Base-by-base conservation (phyloP, 148 eudicot genomes). In the Fallopia convolvulus region DNA sequence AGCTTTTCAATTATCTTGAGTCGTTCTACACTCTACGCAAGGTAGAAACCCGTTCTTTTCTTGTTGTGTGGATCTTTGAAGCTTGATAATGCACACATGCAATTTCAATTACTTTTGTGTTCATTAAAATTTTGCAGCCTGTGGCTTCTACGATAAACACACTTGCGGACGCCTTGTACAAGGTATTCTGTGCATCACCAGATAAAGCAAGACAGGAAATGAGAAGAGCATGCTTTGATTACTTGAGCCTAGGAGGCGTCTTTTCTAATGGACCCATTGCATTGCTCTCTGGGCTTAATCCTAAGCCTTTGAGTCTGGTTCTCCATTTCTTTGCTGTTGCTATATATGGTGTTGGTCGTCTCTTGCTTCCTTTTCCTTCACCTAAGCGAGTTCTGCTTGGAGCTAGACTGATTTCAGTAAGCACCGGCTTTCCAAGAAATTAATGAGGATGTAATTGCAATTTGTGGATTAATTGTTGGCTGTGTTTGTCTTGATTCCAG, bases 251-350 rank as follows among this genome's bases (percentile, higher is more conserved):
- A 15, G 97, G 97, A 76, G 95, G 95, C 26, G 89, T 84, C 58
- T 90, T 82, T 73, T 90, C 95, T 8, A 75, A 76, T 21, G 97
- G 93, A 55, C 95, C 95, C 6, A 71, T 89, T 42, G 88, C 87
- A 75, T 84, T 92, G 72, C 93, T 92, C 15, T 91, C 94, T 52
- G 94, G 97, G 75, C 84, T 92, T 32, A 89, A 90, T 72, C 91
- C 94, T 74, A 77, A 87, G 53, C 97, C 95, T 12, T 70, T 89
- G 74, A 82, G 89, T 81, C 81, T 90, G 79, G 91, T 88, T 65
- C 85, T 83, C 83, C 95, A 90, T 86, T 90, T 92, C 81, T 87
- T 89, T 77, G 93, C 95, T 76, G 93, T 90, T 18, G 95, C 93
- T 70, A 72, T 90, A 15, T 92, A 84, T 58, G 91, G 90, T 41